Conservation (phyloP, 2,329 filamentous ascomycete genomes). For the Metarhizium album region DNA sequence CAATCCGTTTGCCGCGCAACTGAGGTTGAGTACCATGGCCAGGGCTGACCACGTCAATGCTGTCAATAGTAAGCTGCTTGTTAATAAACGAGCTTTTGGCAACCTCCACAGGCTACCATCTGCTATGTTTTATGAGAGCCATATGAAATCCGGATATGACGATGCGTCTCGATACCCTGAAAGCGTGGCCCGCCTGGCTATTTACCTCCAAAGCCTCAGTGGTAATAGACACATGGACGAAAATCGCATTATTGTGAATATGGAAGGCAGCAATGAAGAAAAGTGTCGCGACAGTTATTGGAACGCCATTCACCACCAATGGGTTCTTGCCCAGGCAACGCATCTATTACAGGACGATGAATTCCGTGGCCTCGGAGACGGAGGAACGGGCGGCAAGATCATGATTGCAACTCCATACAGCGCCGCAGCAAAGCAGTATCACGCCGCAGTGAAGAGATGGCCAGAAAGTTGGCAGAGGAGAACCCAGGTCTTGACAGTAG, state of each 20-base stretch:
- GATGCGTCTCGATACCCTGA: conserved; percentile 15
- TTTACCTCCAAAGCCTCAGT: conserved; percentile 18
- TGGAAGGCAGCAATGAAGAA: conserved; percentile 17
- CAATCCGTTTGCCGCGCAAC: conserved; percentile 23
- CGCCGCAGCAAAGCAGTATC: conserved; percentile 25
- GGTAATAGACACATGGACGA: conserved; percentile 13
- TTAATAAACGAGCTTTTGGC: conserved; percentile 27
- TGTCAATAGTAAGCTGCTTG: conserved; percentile 20
- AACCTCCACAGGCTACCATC: conserved; percentile 31
- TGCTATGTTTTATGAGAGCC: conserved; percentile 27
- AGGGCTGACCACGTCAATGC: conserved; percentile 23
- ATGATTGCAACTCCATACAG: conserved; percentile 35
- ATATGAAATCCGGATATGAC: conserved; percentile 25
- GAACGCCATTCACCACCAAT: conserved; percentile 27
- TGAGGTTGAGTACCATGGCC: conserved; percentile 27
- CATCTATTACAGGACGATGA: conserved; percentile 12
- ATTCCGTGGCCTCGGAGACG: conserved; percentile 15
- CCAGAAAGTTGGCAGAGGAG: conserved; percentile 17
- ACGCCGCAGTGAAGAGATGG: conserved; percentile 16
- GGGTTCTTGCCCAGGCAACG: conserved; percentile 23
- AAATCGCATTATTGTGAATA: conserved; percentile 26
- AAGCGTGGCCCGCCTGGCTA: conserved; percentile 17
- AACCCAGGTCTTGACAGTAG: conserved; percentile 32
- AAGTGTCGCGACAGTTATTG: conserved; percentile 25
- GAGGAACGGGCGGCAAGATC: conserved; percentile 20